Conservation (phyloP, 1,139 yeast genomes). For the Suhomyces choctaworum region DNA sequence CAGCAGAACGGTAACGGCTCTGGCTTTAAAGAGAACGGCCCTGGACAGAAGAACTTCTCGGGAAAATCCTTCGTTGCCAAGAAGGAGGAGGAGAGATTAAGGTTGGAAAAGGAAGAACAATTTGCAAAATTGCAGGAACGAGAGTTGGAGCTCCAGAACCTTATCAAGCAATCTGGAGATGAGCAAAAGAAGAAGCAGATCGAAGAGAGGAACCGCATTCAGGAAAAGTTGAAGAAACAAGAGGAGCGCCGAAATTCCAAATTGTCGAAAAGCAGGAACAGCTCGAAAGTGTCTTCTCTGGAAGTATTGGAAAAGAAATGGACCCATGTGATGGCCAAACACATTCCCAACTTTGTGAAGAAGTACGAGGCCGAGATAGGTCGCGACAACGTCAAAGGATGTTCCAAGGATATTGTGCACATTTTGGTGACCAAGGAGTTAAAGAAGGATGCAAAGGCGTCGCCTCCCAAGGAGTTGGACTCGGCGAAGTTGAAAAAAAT, state of each 20-base stretch:
- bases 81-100: conserved; percentile 38
- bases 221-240: conserved; percentile 14
- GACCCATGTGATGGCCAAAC: conserved; percentile 65
- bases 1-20: not conserved
- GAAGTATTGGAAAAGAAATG: conserved; percentile 44
- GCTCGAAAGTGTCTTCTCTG: conserved; percentile 1
- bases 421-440: conserved; percentile 64
- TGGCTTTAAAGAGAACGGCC: no score
- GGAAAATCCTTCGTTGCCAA: conserved; percentile 25
- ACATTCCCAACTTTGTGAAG: conserved; percentile 77
- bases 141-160: conserved; percentile 38
- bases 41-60: conserved; percentile 2
- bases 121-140: conserved; percentile 27
- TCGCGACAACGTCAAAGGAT: conserved; percentile 69
- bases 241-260: conserved; percentile 2
- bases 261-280: conserved; percentile 2
- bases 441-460: conserved; percentile 38
- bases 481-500: conserved; percentile 68
- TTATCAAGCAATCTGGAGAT: conserved; percentile 37
- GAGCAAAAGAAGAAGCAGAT: conserved; percentile 10
- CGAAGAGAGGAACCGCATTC: conserved; percentile 16
- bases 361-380: conserved; percentile 67
- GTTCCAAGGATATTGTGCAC: conserved; percentile 76
- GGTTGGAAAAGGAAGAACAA: conserved; percentile 33
- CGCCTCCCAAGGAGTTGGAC: conserved; percentile 59